Percentiles rank a stretch among this genome's conserved stretches.
Conservation (phyloP, 2,329 filamentous ascomycete species). For the Apiospora hydei region DNA sequence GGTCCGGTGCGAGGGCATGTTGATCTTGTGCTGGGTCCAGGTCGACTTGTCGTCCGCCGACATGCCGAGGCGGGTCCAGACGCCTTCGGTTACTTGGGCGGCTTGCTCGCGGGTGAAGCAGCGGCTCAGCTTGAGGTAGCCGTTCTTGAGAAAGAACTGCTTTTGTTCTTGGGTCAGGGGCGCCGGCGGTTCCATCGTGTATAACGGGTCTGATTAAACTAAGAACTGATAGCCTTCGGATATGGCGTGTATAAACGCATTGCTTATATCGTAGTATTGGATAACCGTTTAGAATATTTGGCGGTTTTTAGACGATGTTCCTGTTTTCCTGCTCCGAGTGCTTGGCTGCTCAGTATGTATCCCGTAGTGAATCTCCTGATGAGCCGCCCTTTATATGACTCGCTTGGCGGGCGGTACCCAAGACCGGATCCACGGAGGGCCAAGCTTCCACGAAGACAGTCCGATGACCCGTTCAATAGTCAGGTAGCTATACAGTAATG, state of each 20-base stretch:
- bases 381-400: neutral
- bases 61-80: conserved; percentile 73
- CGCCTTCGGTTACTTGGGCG: conserved; percentile 45
- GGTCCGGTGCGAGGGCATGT: conserved; percentile 69
- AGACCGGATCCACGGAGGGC: neutral
- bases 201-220: neutral
- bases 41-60: conserved; percentile 68
- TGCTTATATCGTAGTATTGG: neutral
- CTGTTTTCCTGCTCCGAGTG: neutral
- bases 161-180: conserved; percentile 41
- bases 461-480: conserved; percentile 14
- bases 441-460: neutral
- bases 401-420: neutral
- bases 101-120: conserved; percentile 50
- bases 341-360: neutral
- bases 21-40: conserved; percentile 67
- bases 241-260: neutral
- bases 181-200: conserved; percentile 36
- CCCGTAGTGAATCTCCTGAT: neutral
- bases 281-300: neutral
- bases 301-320: neutral
- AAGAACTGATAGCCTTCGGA: neutral
- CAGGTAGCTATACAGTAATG: conserved; percentile 24
- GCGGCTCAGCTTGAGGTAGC: conserved; percentile 59
- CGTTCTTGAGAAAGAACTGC: conserved; percentile 60